A percentile compares a stretch with the other conserved stretches of the same genome.
These are phyloP conservation scores for Cordyceps fumosorosea DNA, from an alignment of 2,329 filamentous ascomycete genomes.

Conservation along the genomic window DNA sequence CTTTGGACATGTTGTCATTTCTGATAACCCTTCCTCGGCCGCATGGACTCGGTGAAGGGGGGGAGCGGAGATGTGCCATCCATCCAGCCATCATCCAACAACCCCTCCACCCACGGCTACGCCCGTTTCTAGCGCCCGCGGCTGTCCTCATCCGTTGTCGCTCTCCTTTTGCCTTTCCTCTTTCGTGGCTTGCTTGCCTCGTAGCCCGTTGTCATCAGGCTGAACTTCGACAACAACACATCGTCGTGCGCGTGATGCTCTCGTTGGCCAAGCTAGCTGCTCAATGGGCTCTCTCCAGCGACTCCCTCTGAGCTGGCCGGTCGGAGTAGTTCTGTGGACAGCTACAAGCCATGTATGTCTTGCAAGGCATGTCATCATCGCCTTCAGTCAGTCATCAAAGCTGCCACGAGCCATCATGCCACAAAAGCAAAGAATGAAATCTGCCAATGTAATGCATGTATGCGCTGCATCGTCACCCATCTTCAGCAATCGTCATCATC, in stretches of 20 bases:
- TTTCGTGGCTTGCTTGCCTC: not conserved
- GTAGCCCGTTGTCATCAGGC: not conserved
- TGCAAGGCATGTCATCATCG: too few species aligned
- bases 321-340: too few species aligned
- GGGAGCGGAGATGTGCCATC: not conserved
- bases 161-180: not conserved
- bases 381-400: too few species aligned
- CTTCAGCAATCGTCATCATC: not conserved
- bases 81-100: not conserved
- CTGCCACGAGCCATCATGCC: too few species aligned
- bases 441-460: slow-evolving; percentile 7
- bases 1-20: not conserved
- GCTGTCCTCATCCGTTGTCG: not conserved
- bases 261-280: not conserved
- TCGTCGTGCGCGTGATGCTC: not conserved
- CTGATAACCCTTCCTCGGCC: not conserved
- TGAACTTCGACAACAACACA: not conserved
- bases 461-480: slow-evolving; percentile 3
- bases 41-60: not conserved
- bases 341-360: too few species aligned
- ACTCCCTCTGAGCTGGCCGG: too few species aligned
- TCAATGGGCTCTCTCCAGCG: too few species aligned
- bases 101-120: slow-evolving; percentile 2
- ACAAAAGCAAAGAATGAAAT: not conserved
- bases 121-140: slow-evolving; percentile 9